These are phyloP conservation scores for Tolypocladium tundrense DNA, from an alignment of 2,329 filamentous ascomycete species.

Conservation along the genomic window DNA sequence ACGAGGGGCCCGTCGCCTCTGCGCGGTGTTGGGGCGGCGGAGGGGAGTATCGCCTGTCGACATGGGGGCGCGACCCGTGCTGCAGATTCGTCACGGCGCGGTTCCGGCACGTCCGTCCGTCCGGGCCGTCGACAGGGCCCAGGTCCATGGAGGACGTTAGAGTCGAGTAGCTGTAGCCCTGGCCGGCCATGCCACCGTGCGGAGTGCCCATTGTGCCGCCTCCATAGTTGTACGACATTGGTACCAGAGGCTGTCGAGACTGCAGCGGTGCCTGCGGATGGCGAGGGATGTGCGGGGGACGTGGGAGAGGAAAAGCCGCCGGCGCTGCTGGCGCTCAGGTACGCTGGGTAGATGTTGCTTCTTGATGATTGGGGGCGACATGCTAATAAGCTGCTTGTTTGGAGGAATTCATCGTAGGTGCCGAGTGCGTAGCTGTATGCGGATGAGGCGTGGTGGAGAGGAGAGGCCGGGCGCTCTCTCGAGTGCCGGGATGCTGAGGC, in stretches of 20 bases:
- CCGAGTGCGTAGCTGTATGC: neutral
- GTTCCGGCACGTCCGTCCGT: neutral
- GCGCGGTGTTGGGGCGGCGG: neutral
- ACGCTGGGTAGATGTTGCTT: neutral
- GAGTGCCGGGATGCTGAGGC: neutral
- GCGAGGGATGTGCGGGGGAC: neutral
- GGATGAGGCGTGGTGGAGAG: neutral
- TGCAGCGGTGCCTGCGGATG: neutral
- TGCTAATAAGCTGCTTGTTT: neutral
- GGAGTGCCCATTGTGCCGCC: neutral
- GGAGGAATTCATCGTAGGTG: neutral
- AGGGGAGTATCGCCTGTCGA: neutral
- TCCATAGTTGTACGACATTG: neutral
- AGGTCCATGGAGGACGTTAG: neutral
- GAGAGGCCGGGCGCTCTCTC: neutral
- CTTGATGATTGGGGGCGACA: neutral
- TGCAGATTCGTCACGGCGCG: no score
- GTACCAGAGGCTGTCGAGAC: neutral
- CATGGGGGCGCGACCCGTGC: neutral
- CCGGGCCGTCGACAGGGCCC: neutral
- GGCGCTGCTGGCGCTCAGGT: neutral
- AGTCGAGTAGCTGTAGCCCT: slow-evolving; percentile 2
- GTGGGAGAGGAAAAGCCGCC: neutral
- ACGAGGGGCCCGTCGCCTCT: neutral
- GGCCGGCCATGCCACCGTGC: neutral